Conservation (phyloP, 1,284 basidiomycete species). For the Moesziomyces sp. region DNA sequence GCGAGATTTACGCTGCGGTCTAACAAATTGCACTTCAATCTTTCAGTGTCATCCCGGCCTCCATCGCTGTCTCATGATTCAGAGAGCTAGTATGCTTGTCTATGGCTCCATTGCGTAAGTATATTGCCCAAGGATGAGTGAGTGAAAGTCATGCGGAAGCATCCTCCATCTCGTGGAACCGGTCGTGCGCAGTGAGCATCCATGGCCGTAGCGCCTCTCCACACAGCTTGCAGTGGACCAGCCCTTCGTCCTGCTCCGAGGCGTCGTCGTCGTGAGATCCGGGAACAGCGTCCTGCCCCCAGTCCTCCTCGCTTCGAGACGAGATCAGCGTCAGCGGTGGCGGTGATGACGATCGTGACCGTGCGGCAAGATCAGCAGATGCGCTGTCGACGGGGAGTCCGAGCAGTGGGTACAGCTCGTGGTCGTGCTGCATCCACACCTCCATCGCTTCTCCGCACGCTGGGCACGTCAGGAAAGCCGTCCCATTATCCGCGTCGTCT, state of each 20-base stretch:
- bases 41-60: too few species aligned
- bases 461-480: constrained; percentile 10
- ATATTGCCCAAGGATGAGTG: too few species aligned
- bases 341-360: not conserved
- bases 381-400: constrained; percentile 29
- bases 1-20: too few species aligned
- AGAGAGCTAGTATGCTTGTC: too few species aligned
- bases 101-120: not conserved
- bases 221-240: constrained; percentile 18
- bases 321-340: not conserved
- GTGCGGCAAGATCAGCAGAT: not conserved
- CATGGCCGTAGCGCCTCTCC: constrained; percentile 15
- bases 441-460: constrained; percentile 40
- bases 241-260: constrained; percentile 1
- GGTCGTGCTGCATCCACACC: constrained; percentile 61
- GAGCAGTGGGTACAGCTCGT: constrained; percentile 41
- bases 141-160: not conserved
- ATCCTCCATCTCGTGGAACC: constrained; percentile 26
- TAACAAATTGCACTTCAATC: too few species aligned
- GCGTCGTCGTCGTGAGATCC: not conserved
- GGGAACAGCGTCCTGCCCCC: not conserved
- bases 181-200: constrained; percentile 21
- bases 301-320: not conserved
- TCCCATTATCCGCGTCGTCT: not conserved
- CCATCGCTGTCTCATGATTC: not conserved